Conservation (phyloP, 306 rosid genomes). For the Alnus rubra region DNA sequence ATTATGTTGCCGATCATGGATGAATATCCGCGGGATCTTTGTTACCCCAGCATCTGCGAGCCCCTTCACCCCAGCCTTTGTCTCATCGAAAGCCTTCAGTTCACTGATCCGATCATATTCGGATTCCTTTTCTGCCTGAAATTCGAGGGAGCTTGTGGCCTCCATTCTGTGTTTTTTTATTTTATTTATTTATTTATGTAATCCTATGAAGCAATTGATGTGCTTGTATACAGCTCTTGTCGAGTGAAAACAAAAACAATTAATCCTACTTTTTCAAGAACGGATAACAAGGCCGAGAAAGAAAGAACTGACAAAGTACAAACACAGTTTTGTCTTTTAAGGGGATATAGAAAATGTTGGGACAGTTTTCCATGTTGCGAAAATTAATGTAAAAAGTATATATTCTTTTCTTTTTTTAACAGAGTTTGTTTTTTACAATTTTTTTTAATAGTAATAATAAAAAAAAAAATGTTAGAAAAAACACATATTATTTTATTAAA, state of each 20-base stretch:
- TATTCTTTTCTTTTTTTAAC: no score
- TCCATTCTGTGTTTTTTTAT: no score
- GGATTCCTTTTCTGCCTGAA: neutral
- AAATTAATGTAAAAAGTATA: no score
- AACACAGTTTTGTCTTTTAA: neutral
- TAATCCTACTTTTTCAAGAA: neutral
- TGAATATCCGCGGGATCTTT: slow-evolving; percentile 42
- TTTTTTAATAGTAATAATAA: no score
- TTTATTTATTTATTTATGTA: no score
- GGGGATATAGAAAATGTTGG: no score
- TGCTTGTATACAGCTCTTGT: neutral
- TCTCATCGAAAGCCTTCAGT: slow-evolving; percentile 37
- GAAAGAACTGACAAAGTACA: neutral
- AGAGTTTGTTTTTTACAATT: no score
- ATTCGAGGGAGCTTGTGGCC: no score
- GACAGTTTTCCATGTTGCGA: no score
- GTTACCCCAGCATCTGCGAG: slow-evolving; percentile 35
- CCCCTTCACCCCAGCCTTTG: slow-evolving; percentile 48
- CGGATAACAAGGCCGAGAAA: neutral
- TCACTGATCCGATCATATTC: slow-evolving; percentile 25
- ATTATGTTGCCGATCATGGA: neutral
- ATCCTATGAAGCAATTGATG: no score
- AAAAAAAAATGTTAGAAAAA: no score
- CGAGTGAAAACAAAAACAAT: neutral
- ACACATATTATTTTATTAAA: no score